Evolutionary conservation across 1,284 basidiomycete species (phyloP).

Genomic region (Pulchroboletus neoregius): DNA sequence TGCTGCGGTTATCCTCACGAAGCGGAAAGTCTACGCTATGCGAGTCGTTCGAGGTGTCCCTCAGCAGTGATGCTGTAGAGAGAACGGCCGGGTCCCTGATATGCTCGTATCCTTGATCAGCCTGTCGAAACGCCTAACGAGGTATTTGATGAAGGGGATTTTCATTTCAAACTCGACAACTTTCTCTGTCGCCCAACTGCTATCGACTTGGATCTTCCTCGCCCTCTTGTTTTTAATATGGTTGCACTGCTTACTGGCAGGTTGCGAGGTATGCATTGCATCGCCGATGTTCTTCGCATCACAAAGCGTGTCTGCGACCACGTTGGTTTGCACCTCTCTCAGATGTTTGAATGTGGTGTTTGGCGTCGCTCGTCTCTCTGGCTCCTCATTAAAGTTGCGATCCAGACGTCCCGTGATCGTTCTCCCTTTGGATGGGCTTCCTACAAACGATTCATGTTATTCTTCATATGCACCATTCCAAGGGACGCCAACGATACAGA

Average conservation of each 20-base stretch:
- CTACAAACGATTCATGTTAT: constrained; percentile 1
- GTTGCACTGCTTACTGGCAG: constrained; percentile 24
- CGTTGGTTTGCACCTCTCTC: constrained; percentile 18
- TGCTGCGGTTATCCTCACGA: too few relatives aligned
- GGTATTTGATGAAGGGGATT: background rate
- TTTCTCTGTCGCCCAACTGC: background rate
- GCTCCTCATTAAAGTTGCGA: background rate
- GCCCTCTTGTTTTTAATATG: too few relatives aligned
- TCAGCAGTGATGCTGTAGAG: background rate
- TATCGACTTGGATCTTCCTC: too few relatives aligned
- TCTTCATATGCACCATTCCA: background rate
- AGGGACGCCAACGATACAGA: constrained; percentile 9
- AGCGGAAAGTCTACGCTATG: constrained; percentile 9
- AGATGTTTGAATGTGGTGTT: too few relatives aligned
- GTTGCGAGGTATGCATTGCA: constrained; percentile 10
- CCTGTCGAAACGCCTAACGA: background rate
- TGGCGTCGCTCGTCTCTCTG: constrained; percentile 36
- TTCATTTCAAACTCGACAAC: background rate
- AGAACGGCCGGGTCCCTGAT: constrained; percentile 17
- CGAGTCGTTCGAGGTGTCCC: constrained; percentile 34
- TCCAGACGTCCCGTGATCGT: background rate
- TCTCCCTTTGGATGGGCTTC: background rate
- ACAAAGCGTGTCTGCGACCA: constrained; percentile 2
- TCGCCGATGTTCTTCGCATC: background rate
- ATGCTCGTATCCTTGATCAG: constrained; percentile 27